These are phyloP conservation scores for Coemansia sp. DNA, from an alignment of 192 early-diverging fungal species.

Conservation along the genomic window DNA sequence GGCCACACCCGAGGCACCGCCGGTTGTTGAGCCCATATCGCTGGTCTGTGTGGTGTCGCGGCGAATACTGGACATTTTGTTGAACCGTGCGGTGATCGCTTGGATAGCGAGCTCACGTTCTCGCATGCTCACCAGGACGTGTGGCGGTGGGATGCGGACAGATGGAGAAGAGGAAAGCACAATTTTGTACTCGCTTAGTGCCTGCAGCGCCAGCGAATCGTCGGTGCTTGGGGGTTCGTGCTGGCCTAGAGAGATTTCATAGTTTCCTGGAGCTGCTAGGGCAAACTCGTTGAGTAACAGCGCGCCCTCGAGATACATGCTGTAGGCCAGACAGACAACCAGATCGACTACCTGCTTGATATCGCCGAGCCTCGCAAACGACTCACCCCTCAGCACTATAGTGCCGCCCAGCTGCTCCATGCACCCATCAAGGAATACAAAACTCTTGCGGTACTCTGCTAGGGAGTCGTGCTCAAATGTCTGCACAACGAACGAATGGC, in stretches of 20 bases:
- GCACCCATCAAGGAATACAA: constrained; percentile 87
- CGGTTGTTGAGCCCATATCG: background rate
- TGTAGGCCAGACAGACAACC: constrained; percentile 83
- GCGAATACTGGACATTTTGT: constrained; percentile 19
- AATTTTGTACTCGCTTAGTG: constrained; percentile 59
- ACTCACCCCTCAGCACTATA: constrained; percentile 84
- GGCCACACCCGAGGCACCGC: constrained; percentile 27
- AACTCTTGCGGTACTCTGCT: constrained; percentile 79
- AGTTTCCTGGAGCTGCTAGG: constrained; percentile 43
- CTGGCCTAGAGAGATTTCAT: constrained; percentile 9
- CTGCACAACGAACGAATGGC: constrained; percentile 69
- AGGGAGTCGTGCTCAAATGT: constrained; percentile 79
- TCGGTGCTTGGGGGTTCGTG: background rate
- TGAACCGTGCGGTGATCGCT: constrained; percentile 23
- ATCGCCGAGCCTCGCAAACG: constrained; percentile 56
- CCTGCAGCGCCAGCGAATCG: constrained; percentile 44
- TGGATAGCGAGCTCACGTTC: constrained; percentile 54
- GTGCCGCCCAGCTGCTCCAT: constrained; percentile 76
- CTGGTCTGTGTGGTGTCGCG: constrained; percentile 3
- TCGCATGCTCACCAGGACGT: constrained; percentile 64
- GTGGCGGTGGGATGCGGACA: constrained; percentile 83
- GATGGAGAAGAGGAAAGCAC: constrained; percentile 86
- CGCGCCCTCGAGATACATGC: constrained; percentile 79
- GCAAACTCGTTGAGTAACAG: constrained; percentile 78
- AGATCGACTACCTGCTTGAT: constrained; percentile 83